Evolutionary conservation across 257 asterid species (phyloP).

Genomic region (Nemophila menziesii): DNA sequence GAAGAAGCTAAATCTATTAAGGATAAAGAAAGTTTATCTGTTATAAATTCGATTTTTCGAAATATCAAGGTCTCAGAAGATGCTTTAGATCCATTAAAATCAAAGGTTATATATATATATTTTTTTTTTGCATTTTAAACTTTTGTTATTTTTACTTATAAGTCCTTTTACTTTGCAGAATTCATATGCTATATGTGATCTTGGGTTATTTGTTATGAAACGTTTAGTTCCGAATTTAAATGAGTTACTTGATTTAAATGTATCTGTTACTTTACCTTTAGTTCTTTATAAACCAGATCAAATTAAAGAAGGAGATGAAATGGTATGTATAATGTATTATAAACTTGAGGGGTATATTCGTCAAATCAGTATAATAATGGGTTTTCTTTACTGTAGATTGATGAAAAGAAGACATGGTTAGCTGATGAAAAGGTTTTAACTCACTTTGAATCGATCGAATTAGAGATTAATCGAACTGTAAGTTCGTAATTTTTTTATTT

Average conservation of each 20-base stretch:
- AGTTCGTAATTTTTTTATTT: constrained; percentile 13
- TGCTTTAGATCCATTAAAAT: constrained; percentile 49
- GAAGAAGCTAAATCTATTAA: constrained; percentile 62
- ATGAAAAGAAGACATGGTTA: constrained; percentile 73
- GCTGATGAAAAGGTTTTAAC: constrained; percentile 66
- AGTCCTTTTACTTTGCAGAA: constrained; percentile 41
- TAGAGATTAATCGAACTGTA: constrained; percentile 76
- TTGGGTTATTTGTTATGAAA: constrained; percentile 61
- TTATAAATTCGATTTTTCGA: constrained; percentile 45
- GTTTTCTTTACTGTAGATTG: constrained; percentile 32
- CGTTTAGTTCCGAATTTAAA: constrained; percentile 46
- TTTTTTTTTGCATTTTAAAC: constrained; percentile 9
- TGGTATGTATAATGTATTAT: constrained; percentile 31
- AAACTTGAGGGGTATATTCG: background rate
- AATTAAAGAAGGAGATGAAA: constrained; percentile 36
- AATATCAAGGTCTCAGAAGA: constrained; percentile 74
- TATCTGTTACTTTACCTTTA: constrained; percentile 46
- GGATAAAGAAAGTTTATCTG: constrained; percentile 58
- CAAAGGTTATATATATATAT: constrained; percentile 49
- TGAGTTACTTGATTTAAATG: constrained; percentile 42
- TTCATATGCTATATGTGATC: constrained; percentile 65
- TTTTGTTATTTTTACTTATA: constrained; percentile 16
- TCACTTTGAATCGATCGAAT: constrained; percentile 66
- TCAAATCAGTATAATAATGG: background rate
- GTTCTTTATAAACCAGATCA: constrained; percentile 45